These are phyloP conservation scores for Colletotrichum sp. DNA, from an alignment of 2,329 filamentous ascomycete species.

Conservation along the genomic window DNA sequence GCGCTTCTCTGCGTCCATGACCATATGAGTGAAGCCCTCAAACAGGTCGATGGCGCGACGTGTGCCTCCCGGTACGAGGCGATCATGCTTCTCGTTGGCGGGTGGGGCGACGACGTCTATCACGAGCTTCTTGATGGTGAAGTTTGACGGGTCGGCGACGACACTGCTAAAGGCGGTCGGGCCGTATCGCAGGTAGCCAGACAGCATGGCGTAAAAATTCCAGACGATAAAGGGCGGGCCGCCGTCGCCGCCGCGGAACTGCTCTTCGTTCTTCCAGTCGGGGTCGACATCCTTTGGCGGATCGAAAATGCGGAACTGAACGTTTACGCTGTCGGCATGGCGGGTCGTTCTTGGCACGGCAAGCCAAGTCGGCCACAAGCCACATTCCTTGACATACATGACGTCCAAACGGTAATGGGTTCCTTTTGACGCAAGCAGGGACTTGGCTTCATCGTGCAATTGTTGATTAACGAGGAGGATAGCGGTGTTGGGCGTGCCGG, in stretches of 20 bases:
- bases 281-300: slow-evolving; percentile 19
- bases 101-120: slow-evolving; percentile 21
- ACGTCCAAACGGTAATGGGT: slow-evolving; percentile 21
- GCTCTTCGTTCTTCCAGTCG: slow-evolving; percentile 21
- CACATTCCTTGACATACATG: slow-evolving; percentile 25
- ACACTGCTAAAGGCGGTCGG: slow-evolving; percentile 18
- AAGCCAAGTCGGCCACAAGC: slow-evolving; percentile 25
- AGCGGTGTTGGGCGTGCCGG: slow-evolving; percentile 15
- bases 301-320: slow-evolving; percentile 24
- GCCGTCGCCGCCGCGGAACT: slow-evolving; percentile 19
- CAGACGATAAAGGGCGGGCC: slow-evolving; percentile 22
- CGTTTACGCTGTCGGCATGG: slow-evolving; percentile 17
- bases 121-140: slow-evolving; percentile 19
- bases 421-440: slow-evolving; percentile 10
- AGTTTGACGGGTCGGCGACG: slow-evolving; percentile 4
- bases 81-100: slow-evolving; percentile 15
- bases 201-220: slow-evolving; percentile 24
- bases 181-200: slow-evolving; percentile 18
- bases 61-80: slow-evolving; percentile 12
- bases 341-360: slow-evolving; percentile 19
- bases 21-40: slow-evolving; percentile 10
- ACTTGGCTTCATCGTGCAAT: slow-evolving; percentile 19
- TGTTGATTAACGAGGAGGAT: slow-evolving; percentile 23
- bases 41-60: slow-evolving; percentile 10
- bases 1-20: slow-evolving; percentile 12